These are phyloP conservation scores for Endogone sp. DNA, from an alignment of 192 early-diverging fungal species.

Conservation along the genomic window DNA sequence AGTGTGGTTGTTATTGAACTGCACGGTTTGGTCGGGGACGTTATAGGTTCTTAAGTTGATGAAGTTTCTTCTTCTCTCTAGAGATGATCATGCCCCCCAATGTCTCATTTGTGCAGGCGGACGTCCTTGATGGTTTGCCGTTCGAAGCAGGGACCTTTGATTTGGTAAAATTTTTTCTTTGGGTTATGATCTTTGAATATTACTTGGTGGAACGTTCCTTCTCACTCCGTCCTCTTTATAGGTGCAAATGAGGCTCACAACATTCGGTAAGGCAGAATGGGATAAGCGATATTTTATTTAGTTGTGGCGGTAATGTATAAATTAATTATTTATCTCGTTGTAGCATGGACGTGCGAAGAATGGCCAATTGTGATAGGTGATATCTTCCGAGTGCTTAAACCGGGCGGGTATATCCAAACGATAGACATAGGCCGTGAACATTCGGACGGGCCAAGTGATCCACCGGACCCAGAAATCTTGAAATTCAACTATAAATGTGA, in stretches of 20 bases:
- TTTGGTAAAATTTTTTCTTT: no score
- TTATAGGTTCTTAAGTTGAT: not conserved
- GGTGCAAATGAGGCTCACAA: not conserved
- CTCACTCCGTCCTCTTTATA: no score
- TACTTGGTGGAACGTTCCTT: no score
- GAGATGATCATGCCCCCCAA: conserved; percentile 11
- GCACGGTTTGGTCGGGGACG: not conserved
- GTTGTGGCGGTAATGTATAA: not conserved
- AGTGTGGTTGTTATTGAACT: no score
- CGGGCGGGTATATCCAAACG: not conserved
- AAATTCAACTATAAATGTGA: not conserved
- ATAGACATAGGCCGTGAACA: not conserved
- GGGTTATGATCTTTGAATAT: no score
- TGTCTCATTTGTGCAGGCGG: conserved; percentile 10
- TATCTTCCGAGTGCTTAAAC: not conserved
- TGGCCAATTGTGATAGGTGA: not conserved
- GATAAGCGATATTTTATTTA: no score
- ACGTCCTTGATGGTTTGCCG: conserved; percentile 13
- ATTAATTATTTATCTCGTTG: not conserved
- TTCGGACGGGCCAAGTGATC: no score
- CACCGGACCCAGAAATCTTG: not conserved
- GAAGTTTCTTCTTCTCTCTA: conserved; percentile 2
- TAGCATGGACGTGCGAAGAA: not conserved
- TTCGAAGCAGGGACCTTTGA: conserved; percentile 23
- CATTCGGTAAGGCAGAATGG: no score